Evolutionary conservation across 75 land plant genomes (phyloP).

Genomic region (Isoetes taiwanensis): DNA sequence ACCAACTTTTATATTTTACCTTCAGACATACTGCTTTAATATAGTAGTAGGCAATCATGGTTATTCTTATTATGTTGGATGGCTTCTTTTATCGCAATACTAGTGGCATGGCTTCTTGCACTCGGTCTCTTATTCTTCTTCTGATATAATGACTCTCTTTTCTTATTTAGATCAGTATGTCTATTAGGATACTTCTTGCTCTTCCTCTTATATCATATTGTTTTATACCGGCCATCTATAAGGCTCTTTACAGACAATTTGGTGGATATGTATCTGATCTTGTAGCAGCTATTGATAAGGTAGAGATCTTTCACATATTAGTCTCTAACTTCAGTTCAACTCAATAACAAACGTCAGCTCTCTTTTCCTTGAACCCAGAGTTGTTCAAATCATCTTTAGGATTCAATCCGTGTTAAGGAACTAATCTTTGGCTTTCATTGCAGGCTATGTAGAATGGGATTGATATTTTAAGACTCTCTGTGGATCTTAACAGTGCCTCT

Average conservation of each 20-base stretch:
- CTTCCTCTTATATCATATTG: too few relatives aligned
- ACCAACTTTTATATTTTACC: neutral
- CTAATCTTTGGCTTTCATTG: neutral
- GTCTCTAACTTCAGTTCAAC: neutral
- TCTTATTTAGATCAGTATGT: too few relatives aligned
- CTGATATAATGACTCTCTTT: too few relatives aligned
- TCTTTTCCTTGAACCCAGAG: neutral
- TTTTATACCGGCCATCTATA: conserved; percentile 56
- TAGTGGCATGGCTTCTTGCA: conserved; percentile 92
- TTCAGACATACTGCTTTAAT: conserved; percentile 84
- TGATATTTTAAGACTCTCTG: conserved; percentile 54
- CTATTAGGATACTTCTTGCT: too few relatives aligned
- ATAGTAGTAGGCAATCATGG: conserved; percentile 86
- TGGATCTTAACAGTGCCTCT: conserved; percentile 65
- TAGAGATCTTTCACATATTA: conserved; percentile 3
- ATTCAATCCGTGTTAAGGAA: neutral
- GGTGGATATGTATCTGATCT: conserved; percentile 47
- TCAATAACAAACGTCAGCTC: neutral
- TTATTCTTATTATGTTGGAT: conserved; percentile 48
- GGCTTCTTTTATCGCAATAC: conserved; percentile 76
- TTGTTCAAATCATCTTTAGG: neutral
- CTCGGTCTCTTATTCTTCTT: too few relatives aligned
- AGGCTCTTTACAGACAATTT: conserved; percentile 47
- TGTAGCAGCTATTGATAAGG: conserved; percentile 63
- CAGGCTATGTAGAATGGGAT: conserved; percentile 72